A percentile compares a stretch with the other conserved stretches of the same genome.
Conservation (phyloP, 2,329 filamentous ascomycete species). For the Hypoxylon sp. region DNA sequence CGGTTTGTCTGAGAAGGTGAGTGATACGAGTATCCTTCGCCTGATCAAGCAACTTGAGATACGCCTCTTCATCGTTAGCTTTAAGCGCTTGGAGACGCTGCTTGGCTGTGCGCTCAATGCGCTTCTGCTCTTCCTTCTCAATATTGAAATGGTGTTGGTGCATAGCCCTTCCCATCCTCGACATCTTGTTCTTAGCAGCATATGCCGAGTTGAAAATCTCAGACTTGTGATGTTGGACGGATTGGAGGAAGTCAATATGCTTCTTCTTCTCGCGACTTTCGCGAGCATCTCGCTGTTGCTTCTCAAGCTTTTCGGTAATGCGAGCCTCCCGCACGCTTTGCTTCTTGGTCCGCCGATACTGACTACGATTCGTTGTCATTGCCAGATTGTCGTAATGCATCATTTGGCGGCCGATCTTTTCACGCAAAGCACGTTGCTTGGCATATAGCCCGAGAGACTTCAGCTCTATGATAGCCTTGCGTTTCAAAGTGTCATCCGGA, state of each 20-base stretch:
- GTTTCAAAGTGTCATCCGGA: constrained; percentile 84
- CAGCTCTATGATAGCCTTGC: constrained; percentile 93
- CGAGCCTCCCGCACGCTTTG: constrained; percentile 94
- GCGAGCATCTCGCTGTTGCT: constrained; percentile 95
- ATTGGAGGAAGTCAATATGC: constrained; percentile 89
- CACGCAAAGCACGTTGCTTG: constrained; percentile 87
- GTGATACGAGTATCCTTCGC: constrained; percentile 99
- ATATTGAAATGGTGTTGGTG: constrained; percentile 91
- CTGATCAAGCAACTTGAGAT: constrained; percentile 96
- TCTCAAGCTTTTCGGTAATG: constrained; percentile 98
- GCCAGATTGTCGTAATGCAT: constrained; percentile 95
- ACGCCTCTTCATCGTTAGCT: constrained; percentile 99
- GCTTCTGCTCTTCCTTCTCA: constrained; percentile 99
- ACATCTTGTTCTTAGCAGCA: constrained; percentile 78
- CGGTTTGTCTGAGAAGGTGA: constrained; percentile 94
- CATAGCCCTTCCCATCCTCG: constrained; percentile 93
- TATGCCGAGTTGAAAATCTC: constrained; percentile 79
- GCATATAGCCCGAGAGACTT: constrained; percentile 90
- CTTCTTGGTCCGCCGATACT: constrained; percentile 96
- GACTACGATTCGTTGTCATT: constrained; percentile 93
- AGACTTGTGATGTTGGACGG: constrained; percentile 83
- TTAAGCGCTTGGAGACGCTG: constrained; percentile 99
- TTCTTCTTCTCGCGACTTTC: constrained; percentile 98
- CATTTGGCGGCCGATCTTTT: constrained; percentile 91
- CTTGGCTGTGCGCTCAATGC: constrained; percentile 96